Evolutionary conservation across 140 eudicot genomes (phyloP).

Genomic region (Senecio squalidus): DNA sequence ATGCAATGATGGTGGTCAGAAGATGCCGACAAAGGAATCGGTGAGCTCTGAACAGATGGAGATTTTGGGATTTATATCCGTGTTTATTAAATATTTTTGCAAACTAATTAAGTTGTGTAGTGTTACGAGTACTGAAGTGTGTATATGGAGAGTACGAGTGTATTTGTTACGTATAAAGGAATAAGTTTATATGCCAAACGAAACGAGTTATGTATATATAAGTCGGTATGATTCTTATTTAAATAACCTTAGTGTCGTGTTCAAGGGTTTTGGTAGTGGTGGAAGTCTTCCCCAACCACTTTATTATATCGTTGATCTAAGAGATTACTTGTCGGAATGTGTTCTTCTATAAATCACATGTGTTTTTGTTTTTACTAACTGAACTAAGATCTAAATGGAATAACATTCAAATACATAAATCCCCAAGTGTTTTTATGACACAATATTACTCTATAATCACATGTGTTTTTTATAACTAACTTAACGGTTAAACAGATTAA

Average conservation of each 20-base stretch:
- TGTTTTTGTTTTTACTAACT: too few species aligned
- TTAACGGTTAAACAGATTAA: too few species aligned
- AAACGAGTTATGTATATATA: constrained; percentile 17
- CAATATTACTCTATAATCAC: too few species aligned
- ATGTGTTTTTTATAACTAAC: too few species aligned
- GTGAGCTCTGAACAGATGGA: constrained; percentile 31
- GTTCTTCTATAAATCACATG: too few species aligned
- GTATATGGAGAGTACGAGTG: constrained; percentile 38
- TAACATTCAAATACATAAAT: too few species aligned
- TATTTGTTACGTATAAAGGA: constrained; percentile 12
- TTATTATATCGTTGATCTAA: constrained; percentile 33
- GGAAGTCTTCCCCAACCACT: constrained; percentile 3
- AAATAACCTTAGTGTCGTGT: constrained; percentile 39
- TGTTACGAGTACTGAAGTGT: constrained; percentile 28
- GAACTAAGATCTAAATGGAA: too few species aligned
- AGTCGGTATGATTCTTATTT: constrained; percentile 24
- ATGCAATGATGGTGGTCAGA: constrained; percentile 32
- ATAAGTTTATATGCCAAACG: constrained; percentile 23
- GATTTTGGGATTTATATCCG: constrained; percentile 47
- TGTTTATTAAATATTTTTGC: constrained; percentile 44
- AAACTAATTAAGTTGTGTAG: constrained; percentile 7
- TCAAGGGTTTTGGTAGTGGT: constrained; percentile 21
- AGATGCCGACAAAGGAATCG: constrained; percentile 33
- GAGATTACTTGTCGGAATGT: constrained; percentile 42
- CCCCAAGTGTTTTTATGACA: too few species aligned